Base-by-base conservation (phyloP, 192 early-diverging fungal genomes). In the Coemansia sp. region DNA sequence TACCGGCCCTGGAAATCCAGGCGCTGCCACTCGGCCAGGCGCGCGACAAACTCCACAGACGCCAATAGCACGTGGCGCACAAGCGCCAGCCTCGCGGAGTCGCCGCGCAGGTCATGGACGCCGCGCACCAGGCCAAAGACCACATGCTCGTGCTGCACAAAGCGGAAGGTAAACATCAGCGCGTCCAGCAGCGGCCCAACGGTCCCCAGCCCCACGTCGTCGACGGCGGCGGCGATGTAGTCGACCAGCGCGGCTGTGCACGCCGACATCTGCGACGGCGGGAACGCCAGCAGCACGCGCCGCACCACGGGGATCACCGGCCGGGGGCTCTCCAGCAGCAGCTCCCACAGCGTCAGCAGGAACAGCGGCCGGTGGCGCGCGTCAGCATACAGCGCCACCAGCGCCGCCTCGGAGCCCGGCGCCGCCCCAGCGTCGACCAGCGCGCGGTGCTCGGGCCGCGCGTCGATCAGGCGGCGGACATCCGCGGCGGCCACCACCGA, bases 131-230 rank as follows among this genome's bases (percentile, higher is more conserved):
- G 71, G 3, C 90, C 90, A 76, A 89, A 89, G 10, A 92, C 69
- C 2, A 89, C 87, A 72, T 94, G 91, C 67, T 91, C 89, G 65
- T 92, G 88, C 55, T 79, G 85, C 15, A 94, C 64, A 36, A 92
- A 74, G 46, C 90, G 91, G 60, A 88, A 86, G 40, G 86, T 89
- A 89, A 91, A 94, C 36, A 92, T 89, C 11, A 94, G 77, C 27
- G 87, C 87, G 27, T 91, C 88, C 59, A 94, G 78, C 8, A 90
- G 78, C 54, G 71, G 42, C 31, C 16, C 68, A 62, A 66, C 46
- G 20, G 24, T 31, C 13, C 24, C 15, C 52, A 55, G 24, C 2
- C 31, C 52, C 36, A 31, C 43, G 69, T 34, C 31, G 33, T 67
- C 51, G 41, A 59, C 57, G 61, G 70, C 80, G 0, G 52, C 54